A percentile compares a stretch with the other conserved stretches of the same genome.
Conservation (phyloP, 2,329 filamentous ascomycete species). For the Aspergillus sp. region DNA sequence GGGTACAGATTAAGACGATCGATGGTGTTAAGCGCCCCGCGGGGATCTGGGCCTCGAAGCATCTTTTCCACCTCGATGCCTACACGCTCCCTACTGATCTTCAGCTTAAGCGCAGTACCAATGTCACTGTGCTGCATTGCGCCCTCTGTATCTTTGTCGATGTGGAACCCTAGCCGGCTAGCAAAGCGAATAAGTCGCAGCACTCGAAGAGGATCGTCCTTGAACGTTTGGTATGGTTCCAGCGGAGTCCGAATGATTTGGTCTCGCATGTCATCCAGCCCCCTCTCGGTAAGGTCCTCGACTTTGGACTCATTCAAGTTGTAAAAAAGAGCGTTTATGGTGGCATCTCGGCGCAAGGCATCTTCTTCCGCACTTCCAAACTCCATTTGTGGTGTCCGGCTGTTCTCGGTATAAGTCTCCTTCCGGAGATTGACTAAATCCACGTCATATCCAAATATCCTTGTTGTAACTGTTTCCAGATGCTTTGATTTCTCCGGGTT, state of each 20-base stretch:
- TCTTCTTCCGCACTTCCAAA: conserved; percentile 92
- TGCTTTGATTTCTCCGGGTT: conserved; percentile 98
- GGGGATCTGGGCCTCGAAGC: conserved; percentile 62
- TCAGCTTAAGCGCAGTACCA: conserved; percentile 72
- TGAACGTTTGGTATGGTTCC: conserved; percentile 87
- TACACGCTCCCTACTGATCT: conserved; percentile 90
- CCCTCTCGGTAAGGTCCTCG: conserved; percentile 78
- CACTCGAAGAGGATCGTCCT: conserved; percentile 86
- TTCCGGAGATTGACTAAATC: conserved; percentile 94
- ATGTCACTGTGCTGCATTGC: conserved; percentile 82
- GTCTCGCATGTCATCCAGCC: conserved; percentile 70
- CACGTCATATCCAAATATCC: conserved; percentile 80
- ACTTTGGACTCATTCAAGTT: conserved; percentile 77
- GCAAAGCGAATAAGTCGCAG: conserved; percentile 87
- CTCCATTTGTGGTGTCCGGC: conserved; percentile 86
- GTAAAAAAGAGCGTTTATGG: conserved; percentile 94
- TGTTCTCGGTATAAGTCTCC: conserved; percentile 86
- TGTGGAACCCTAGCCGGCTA: conserved; percentile 75
- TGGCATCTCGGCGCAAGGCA: conserved; percentile 84
- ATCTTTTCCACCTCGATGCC: conserved; percentile 90
- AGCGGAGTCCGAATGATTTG: conserved; percentile 81
- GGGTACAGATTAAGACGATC: conserved; percentile 39
- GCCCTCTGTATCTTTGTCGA: conserved; percentile 66
- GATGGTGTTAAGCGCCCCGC: conserved; percentile 39
- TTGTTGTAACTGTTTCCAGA: conserved; percentile 85